Evolutionary conservation across 768 basidiomycete species (phyloP).

Genomic region (Mycena capillaripes): DNA sequence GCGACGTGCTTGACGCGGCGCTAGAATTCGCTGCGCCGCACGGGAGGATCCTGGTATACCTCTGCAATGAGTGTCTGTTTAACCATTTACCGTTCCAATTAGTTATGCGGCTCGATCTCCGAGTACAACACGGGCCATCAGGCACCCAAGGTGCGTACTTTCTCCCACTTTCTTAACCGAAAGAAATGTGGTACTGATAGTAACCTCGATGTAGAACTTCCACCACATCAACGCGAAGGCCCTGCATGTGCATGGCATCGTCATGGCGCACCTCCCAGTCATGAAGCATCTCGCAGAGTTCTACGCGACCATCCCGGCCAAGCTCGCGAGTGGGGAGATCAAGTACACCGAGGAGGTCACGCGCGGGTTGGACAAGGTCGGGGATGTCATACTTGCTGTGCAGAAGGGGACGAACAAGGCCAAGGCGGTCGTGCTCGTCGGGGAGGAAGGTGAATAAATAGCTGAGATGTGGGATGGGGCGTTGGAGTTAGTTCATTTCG

Average conservation of each 20-base stretch:
- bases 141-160: constrained; percentile 49
- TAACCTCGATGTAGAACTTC: constrained; percentile 49
- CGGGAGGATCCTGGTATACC: constrained; percentile 66
- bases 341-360: constrained; percentile 62
- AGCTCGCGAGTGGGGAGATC: constrained; percentile 60
- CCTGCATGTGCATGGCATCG: constrained; percentile 56
- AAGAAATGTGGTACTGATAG: background rate
- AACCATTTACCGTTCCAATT: background rate
- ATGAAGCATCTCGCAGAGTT: constrained; percentile 58
- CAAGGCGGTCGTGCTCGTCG: constrained; percentile 32
- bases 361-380: constrained; percentile 55
- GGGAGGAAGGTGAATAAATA: background rate
- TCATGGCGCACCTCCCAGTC: constrained; percentile 44
- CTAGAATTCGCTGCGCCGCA: constrained; percentile 57
- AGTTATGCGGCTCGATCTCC: constrained; percentile 58
- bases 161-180: background rate
- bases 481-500: too few relatives aligned
- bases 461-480: too few relatives aligned
- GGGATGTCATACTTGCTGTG: constrained; percentile 47
- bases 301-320: constrained; percentile 54
- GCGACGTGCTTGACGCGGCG: constrained; percentile 69
- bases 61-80: constrained; percentile 28
- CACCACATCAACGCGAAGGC: constrained; percentile 55
- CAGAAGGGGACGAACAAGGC: constrained; percentile 48
- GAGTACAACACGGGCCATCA: constrained; percentile 50